Evolutionary conservation across 2,329 filamentous ascomycete genomes (phyloP).

Genomic region (Byssothecium circinans): DNA sequence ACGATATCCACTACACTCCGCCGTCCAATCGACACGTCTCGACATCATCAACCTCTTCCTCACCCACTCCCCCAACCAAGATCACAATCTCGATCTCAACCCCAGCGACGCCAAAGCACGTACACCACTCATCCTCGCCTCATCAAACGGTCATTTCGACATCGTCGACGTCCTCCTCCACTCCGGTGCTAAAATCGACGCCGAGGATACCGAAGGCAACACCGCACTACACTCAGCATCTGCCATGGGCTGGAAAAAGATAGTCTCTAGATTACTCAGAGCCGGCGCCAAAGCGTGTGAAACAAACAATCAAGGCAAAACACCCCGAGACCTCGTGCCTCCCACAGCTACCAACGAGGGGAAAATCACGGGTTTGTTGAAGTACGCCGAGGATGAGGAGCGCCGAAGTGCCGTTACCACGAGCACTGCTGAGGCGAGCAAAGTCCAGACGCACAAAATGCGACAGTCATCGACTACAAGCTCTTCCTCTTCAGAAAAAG

Average conservation of each 20-base stretch:
- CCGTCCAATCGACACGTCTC: slow-evolving; percentile 25
- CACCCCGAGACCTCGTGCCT: slow-evolving; percentile 11
- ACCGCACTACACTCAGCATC: slow-evolving; percentile 26
- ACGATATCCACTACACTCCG: slow-evolving; percentile 31
- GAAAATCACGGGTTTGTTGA: slow-evolving; percentile 24
- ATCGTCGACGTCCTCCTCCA: slow-evolving; percentile 22
- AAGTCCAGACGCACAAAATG: slow-evolving; percentile 6
- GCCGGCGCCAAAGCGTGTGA: slow-evolving; percentile 20
- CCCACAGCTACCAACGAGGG: slow-evolving; percentile 19
- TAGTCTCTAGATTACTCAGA: slow-evolving; percentile 19
- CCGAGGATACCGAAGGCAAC: slow-evolving; percentile 20
- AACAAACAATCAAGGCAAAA: slow-evolving; percentile 17
- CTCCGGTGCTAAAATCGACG: slow-evolving; percentile 19
- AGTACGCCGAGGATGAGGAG: slow-evolving; percentile 20
- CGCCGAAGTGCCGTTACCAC: not conserved
- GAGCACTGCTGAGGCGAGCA: too few species aligned
- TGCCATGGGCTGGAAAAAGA: slow-evolving; percentile 15
- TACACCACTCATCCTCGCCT: slow-evolving; percentile 27
- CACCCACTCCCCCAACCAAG: slow-evolving; percentile 2
- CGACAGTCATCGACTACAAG: not conserved
- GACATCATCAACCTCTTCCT: slow-evolving; percentile 31
- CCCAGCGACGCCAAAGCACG: slow-evolving; percentile 16
- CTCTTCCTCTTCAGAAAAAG: too few species aligned
- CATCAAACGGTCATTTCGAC: slow-evolving; percentile 22
- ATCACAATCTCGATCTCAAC: slow-evolving; percentile 17